Percentiles rank a stretch among this genome's conserved stretches.
phyloP scores from a whole-genome alignment of 2,329 filamentous ascomycete species.

The Laburnicola sp. region DNA sequence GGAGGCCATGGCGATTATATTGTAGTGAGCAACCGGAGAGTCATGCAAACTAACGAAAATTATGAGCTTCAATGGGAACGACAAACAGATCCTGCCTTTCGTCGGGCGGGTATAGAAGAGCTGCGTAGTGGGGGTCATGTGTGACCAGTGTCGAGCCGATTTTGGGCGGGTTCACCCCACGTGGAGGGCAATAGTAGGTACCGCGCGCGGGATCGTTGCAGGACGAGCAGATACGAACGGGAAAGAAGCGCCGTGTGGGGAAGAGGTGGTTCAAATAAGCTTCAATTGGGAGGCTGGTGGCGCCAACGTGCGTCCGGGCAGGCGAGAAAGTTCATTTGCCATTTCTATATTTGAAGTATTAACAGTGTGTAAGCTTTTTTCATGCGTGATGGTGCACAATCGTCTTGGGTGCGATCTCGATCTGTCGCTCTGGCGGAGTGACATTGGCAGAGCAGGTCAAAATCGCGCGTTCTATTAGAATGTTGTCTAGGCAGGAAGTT shows the following conservation, averaged over 20 bases:
- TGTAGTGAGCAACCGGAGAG: too few species aligned
- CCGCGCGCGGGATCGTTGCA: not conserved
- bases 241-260: not conserved
- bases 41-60: not conserved
- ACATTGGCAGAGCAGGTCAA: not conserved
- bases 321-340: not conserved
- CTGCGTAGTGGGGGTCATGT: not conserved
- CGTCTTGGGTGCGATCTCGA: not conserved
- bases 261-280: constrained; percentile 1
- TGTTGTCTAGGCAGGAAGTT: not conserved
- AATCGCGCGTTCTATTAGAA: not conserved
- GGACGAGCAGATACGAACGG: not conserved
- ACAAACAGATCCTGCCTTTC: not conserved
- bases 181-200: not conserved
- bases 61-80: not conserved
- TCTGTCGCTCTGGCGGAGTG: not conserved
- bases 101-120: not conserved
- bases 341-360: not conserved
- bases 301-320: not conserved
- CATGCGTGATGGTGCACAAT: not conserved
- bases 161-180: constrained; percentile 6
- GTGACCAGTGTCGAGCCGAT: constrained; percentile 1
- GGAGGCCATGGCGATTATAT: too few species aligned
- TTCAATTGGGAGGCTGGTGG: not conserved
- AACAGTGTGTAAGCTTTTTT: not conserved